Percentiles rank a stretch among this genome's conserved stretches.
Evolutionary conservation across 106 monocot genomes (phyloP).

Genomic region (Cymbidium sinense): DNA sequence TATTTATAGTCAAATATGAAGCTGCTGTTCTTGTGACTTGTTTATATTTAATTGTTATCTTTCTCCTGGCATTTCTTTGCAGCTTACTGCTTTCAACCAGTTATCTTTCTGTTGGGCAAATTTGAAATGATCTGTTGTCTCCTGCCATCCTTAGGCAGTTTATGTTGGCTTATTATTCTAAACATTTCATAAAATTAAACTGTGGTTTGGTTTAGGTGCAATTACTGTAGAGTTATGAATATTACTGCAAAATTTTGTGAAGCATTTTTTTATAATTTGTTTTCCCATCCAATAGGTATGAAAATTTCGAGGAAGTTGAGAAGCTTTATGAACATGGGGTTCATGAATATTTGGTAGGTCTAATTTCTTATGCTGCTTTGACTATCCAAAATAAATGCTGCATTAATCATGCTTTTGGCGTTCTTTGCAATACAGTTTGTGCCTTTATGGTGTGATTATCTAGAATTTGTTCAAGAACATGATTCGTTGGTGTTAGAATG

Average conservation of each 20-base stretch:
- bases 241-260: neutral
- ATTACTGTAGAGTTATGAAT: neutral
- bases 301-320: conserved; percentile 54
- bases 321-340: conserved; percentile 84
- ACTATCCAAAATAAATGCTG: neutral
- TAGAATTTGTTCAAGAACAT: conserved; percentile 79
- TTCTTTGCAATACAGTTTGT: conserved; percentile 60
- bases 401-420: neutral
- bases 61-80: neutral
- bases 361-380: conserved; percentile 5
- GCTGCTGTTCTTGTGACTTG: neutral
- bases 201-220: neutral
- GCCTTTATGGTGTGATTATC: conserved; percentile 83
- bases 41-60: neutral
- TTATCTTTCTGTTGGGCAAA: neutral
- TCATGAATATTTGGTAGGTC: conserved; percentile 85
- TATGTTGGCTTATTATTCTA: neutral
- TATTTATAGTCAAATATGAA: neutral
- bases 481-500: conserved; percentile 69
- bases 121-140: neutral
- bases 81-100: conserved; percentile 1
- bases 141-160: neutral
- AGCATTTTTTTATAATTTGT: neutral
- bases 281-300: conserved; percentile 36
- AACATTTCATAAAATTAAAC: neutral